These are phyloP conservation scores for Perilla frutescens DNA, from an alignment of 257 asterid genomes.

Conservation along the genomic window DNA sequence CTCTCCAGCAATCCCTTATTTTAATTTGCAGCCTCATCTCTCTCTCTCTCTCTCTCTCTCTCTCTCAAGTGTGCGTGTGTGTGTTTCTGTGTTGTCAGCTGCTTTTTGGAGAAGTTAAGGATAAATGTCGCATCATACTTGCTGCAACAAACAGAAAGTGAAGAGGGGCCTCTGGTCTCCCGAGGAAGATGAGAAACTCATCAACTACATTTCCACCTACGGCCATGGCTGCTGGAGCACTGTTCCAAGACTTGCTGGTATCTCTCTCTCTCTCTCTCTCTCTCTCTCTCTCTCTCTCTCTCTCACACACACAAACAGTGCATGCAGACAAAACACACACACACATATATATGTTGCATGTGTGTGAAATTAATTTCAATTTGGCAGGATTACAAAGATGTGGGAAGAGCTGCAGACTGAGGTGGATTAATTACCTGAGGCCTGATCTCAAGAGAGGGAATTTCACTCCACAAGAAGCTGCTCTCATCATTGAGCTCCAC, in stretches of 20 bases:
- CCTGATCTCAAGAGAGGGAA: constrained; percentile 85
- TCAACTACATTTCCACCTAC: constrained; percentile 32
- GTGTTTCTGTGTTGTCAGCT: background rate
- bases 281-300: background rate
- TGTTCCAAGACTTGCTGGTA: constrained; percentile 51
- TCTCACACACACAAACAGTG: background rate
- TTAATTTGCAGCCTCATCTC: background rate
- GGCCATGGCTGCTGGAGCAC: constrained; percentile 53
- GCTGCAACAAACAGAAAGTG: constrained; percentile 46
- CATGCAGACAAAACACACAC: background rate
- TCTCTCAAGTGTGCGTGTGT: background rate
- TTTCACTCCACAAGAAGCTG: constrained; percentile 65
- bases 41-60: background rate
- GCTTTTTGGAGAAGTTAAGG: background rate
- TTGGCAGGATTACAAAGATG: constrained; percentile 74
- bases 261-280: background rate
- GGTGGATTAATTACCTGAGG: constrained; percentile 88
- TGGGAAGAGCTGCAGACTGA: constrained; percentile 83
- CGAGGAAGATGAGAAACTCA: constrained; percentile 48
- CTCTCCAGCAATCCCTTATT: background rate
- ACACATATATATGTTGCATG: background rate
- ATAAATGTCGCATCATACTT: constrained; percentile 33
- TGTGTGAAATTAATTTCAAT: too few species aligned
- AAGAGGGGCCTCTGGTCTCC: constrained; percentile 56
- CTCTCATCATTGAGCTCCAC: constrained; percentile 69